phyloP scores from a whole-genome alignment of 305 asterid genomes.

The Fraxinus sp. region DNA sequence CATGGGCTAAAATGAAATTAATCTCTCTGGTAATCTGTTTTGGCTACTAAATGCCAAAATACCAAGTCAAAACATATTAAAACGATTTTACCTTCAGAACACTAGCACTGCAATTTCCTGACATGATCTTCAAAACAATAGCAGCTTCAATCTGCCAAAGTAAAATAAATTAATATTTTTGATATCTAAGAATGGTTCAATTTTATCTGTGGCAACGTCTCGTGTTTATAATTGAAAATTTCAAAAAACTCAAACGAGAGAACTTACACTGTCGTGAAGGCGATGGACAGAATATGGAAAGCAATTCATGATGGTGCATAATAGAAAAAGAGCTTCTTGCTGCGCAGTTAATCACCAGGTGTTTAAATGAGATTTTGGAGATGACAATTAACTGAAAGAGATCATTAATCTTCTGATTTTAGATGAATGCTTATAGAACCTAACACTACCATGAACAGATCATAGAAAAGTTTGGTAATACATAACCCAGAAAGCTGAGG shows the following conservation, averaged over 20 bases:
- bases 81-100: conserved; percentile 53
- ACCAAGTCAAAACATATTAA: conserved; percentile 12
- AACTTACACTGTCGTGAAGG: conserved; percentile 72
- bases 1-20: conserved; percentile 20
- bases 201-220: not conserved
- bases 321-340: conserved; percentile 69
- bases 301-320: conserved; percentile 52
- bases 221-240: not conserved
- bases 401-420: not conserved
- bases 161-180: not conserved
- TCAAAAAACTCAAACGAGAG: conserved; percentile 2
- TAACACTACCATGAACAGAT: not conserved
- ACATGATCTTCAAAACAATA: conserved; percentile 59
- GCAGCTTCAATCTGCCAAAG: conserved; percentile 77
- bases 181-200: not conserved
- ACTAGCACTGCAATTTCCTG: conserved; percentile 50
- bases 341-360: conserved; percentile 39
- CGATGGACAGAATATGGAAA: conserved; percentile 64
- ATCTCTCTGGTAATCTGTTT: conserved; percentile 3
- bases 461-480: not conserved
- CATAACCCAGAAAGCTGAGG: not conserved
- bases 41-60: conserved; percentile 22
- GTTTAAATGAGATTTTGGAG: conserved; percentile 13
- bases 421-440: conserved; percentile 11
- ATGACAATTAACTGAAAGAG: not conserved